Base-by-base conservation (phyloP, 495 filamentous ascomycete genomes). In the Friedmanniomyces simplex region DNA sequence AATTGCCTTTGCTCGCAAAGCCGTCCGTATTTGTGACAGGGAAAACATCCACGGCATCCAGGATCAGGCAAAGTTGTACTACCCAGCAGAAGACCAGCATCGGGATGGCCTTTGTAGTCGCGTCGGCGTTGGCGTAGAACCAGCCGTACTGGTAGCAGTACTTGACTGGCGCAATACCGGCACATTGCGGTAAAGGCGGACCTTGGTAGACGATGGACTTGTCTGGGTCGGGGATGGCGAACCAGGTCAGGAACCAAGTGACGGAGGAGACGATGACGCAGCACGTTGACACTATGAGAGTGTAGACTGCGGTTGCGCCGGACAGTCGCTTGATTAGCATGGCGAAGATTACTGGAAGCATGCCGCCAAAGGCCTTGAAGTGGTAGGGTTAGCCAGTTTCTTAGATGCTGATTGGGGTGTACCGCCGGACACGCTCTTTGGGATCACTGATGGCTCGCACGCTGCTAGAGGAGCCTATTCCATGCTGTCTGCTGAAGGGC, bases 71-170 rank as follows among this genome's bases (percentile, higher is more conserved):
- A 1, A 57, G 18, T 21, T 43, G 43, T 4, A 57, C 54, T 4
- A 39, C 43, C 12, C 48, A 57, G 46, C 54, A 50, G 28, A 57
- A 57, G 11, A 42, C 43, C 21, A 57, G 30, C 43, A 50, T 50
- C 10, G 54, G 43, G 6, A 50, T 18, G 3, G 18, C 54, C 37
- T 50, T 57, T 2, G 25, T 4, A 7, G 43, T 39, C n/a, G 43
- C 28, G 16, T 50, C 46, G 11, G 54, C 16, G 22, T 49, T 50
- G 28, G 5, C 46, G 21, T 21, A 22, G 39, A 24, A 49, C 43
- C 43, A 50, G 30, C 28, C 46, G 30, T 22, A 22, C 8, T 18
- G 10, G 54, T 57, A 57, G 30, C 54, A 57, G 54, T 37, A 57
- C 24, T 57, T 57, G 43, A 41, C 50, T 1, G 54, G 54, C 26